Base-by-base conservation (phyloP, 2,329 filamentous ascomycete genomes). In the Fusarium lateritium region DNA sequence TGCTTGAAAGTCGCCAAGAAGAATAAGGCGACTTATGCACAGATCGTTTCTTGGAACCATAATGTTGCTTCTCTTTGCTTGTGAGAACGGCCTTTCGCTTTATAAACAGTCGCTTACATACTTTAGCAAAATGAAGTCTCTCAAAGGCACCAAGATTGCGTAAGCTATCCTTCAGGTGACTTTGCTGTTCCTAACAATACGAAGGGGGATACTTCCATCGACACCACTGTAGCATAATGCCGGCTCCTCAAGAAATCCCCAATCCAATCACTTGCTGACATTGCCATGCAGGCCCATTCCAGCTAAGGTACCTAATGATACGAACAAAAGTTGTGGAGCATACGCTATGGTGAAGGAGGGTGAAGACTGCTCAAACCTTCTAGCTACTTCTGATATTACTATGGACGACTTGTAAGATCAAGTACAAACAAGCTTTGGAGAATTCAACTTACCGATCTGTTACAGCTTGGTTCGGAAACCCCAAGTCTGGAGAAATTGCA, bases 121-220 rank as follows among this genome's bases (percentile, higher is more conserved):
- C 26, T 17, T 43, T 26, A 42, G 26, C 19, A n/a, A 42, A 4
- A 26, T 26, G 24, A 26, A 26, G 24, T 6, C 24, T 26, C 24
- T 26, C 49, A 42, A 24, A 34, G 17, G 14, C n/a, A 52, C 22
- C n/a, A 38, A 3, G 42, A 42, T 10, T 52, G 49, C 8, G 42
- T 52, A 38, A 52, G 49, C 38, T 42, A 52, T 52, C 49, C 38
- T 13, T 26, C 34, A 22, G 49, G 49, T 22, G 13, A 52, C n/a
- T 43, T 42, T 21, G 38, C 49, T 11, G 19, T 52, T 34, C 49
- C 49, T 14, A 42, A 2, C 38, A 42, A 3, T 4, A 33, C 49
- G 13, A n/a, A 52, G 11, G 26, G 24, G 22, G 38, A n/a, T 3
- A 5, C 49, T 24, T 42, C 49, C 33, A 5, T 42, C 4, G 9